Base-by-base conservation (phyloP, 2,329 filamentous ascomycete genomes). In the Alternaria angustiovoidea region DNA sequence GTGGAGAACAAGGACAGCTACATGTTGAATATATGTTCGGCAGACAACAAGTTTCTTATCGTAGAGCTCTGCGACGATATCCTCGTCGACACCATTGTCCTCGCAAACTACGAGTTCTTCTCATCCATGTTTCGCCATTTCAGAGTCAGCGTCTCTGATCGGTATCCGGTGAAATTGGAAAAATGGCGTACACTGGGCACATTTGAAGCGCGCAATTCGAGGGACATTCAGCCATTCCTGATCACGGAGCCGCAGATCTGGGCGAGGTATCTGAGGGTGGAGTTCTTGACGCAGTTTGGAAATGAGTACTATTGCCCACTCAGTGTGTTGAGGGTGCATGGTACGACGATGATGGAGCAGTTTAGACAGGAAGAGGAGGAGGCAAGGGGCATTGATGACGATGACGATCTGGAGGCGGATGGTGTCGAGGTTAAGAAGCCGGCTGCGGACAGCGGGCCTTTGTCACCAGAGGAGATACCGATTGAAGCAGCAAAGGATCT, bases 71-170 rank as follows among this genome's bases (percentile, higher is more conserved):
- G 93, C 78, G 93, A 96, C 69, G 87, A 89, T 67, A 91, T 89
- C 44, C 85, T 96, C 44, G 91, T 99, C 59, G 95, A 99, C 75
- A 99, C 95, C 0, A 85, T 99, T 41, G 95, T 98, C n/a, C 85
- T 99, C 54, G 95, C 94, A 63, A 99, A 99, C 77, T 99, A 96
- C 71, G 95, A 99, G 78, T 99, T 99, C 82, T 99, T 99, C 83
- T 97, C 93, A 56, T 97, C 93, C 75, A 97, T 96, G 86, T 91
- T 98, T 70, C 90, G 93, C 54, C 91, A 89, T 48, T 97, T 99
- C 77, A 87, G 91, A 52, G 88, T 98, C 68, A 96, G 92, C 75
- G 94, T 97, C 48, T 96, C 94, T 59, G 95, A 98, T 80, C 89
- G 93, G 57, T 98, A 97, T 78, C 95, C 95, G 0, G 91, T 95